A percentile compares a stretch with the other conserved stretches of the same genome.
phyloP scores from a whole-genome alignment of 805 yeast genomes.

The Yamadazyma akitaensis region DNA sequence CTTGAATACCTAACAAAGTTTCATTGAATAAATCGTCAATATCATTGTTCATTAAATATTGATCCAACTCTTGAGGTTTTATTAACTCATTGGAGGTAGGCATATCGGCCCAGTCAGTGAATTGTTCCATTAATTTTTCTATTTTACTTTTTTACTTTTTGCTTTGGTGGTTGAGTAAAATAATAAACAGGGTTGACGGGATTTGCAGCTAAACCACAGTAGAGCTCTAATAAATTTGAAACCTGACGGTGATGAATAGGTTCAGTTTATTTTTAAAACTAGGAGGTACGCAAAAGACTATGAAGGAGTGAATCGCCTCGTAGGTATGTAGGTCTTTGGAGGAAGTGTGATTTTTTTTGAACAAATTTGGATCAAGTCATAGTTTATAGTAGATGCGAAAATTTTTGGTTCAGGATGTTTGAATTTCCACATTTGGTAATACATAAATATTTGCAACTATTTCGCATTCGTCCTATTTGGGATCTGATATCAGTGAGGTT shows the following conservation, averaged over 20 bases:
- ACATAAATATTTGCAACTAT: constrained; percentile 21
- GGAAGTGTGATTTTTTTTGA: background rate
- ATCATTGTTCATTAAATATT: constrained; percentile 41
- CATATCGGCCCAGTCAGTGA: constrained; percentile 29
- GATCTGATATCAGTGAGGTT: background rate
- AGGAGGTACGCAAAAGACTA: too few relatives aligned
- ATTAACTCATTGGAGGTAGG: constrained; percentile 39
- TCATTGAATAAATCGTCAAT: constrained; percentile 56
- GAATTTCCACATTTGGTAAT: constrained; percentile 21
- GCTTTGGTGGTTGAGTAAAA: background rate
- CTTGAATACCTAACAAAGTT: constrained; percentile 54
- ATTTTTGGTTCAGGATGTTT: constrained; percentile 2
- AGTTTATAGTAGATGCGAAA: constrained; percentile 12
- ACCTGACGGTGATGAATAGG: background rate
- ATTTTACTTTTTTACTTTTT: too few relatives aligned
- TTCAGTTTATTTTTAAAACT: background rate
- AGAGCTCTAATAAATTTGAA: background rate
- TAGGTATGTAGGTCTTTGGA: background rate
- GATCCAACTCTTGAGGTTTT: constrained; percentile 54
- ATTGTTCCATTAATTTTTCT: constrained; percentile 20
- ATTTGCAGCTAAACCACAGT: constrained; percentile 1
- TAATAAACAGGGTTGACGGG: background rate
- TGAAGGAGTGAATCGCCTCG: background rate
- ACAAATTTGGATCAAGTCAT: constrained; percentile 8
- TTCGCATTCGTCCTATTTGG: constrained; percentile 5